Percentiles rank a stretch among this genome's conserved stretches.
Evolutionary conservation across 139 green algal genomes (phyloP).

Genomic region (Tetraselmis chui): DNA sequence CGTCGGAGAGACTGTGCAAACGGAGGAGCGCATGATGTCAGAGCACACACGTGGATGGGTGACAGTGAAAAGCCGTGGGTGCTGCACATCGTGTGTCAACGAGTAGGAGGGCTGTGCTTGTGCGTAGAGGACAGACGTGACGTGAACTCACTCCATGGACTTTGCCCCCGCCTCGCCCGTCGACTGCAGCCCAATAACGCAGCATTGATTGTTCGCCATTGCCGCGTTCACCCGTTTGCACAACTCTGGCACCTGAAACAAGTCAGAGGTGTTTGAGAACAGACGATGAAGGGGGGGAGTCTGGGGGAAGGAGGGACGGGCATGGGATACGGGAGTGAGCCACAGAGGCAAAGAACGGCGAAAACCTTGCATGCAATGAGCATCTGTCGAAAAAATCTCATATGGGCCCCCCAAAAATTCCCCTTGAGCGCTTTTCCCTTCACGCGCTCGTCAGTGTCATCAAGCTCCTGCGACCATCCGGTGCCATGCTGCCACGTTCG

Average conservation of each 20-base stretch:
- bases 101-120: neutral
- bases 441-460: too few species aligned
- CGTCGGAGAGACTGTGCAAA: neutral
- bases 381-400: slow-evolving; percentile 75
- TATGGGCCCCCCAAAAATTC: slow-evolving; percentile 48
- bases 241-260: slow-evolving; percentile 47
- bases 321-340: too few species aligned
- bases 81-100: neutral
- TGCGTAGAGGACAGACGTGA: neutral
- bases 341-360: too few species aligned
- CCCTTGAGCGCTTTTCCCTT: neutral
- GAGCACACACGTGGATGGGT: neutral
- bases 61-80: neutral
- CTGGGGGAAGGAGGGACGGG: too few species aligned
- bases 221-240: slow-evolving; percentile 52
- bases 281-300: too few species aligned
- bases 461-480: too few species aligned
- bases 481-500: too few species aligned
- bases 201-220: slow-evolving; percentile 50
- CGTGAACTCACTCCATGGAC: neutral
- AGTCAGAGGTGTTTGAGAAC: too few species aligned
- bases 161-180: slow-evolving; percentile 75
- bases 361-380: slow-evolving; percentile 72
- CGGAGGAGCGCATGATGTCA: too few species aligned
- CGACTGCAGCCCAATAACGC: slow-evolving; percentile 76